phyloP scores from a whole-genome alignment of 1,139 yeast species.

The Taphrina sp. region DNA sequence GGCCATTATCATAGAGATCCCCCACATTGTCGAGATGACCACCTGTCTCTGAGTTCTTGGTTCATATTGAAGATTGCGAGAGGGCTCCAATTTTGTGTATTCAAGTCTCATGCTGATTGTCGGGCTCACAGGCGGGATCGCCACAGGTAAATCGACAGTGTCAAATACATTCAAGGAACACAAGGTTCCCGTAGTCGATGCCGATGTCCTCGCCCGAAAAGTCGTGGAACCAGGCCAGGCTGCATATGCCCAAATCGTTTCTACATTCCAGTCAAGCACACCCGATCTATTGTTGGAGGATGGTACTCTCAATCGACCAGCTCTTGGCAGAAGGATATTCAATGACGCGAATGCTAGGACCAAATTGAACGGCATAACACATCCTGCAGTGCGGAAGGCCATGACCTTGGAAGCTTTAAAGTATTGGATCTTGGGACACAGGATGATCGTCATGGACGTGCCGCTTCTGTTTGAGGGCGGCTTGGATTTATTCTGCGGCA shows the following conservation, averaged over 20 bases:
- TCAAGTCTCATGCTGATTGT: slow-evolving; percentile 91
- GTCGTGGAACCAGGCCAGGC: slow-evolving; percentile 76
- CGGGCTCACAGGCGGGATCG: slow-evolving; percentile 95
- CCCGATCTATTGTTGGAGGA: slow-evolving; percentile 53
- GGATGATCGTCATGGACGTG: slow-evolving; percentile 69
- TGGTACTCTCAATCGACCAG: slow-evolving; percentile 56
- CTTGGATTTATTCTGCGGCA: slow-evolving; percentile 69
- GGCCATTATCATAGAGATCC: no score
- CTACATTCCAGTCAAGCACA: slow-evolving; percentile 56
- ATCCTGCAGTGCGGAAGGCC: slow-evolving; percentile 78
- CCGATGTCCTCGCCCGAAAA: slow-evolving; percentile 81
- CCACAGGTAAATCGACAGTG: slow-evolving; percentile 92
- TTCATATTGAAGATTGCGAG: no score
- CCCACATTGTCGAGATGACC: no score
- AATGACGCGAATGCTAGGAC: slow-evolving; percentile 56
- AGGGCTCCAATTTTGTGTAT: no score
- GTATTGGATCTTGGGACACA: slow-evolving; percentile 54
- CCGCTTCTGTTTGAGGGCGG: slow-evolving; percentile 84
- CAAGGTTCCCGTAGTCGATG: slow-evolving; percentile 71
- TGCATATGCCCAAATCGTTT: slow-evolving; percentile 66
- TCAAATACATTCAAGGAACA: slow-evolving; percentile 57
- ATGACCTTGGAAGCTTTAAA: slow-evolving; percentile 58
- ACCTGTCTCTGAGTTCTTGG: no score
- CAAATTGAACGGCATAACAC: slow-evolving; percentile 71
- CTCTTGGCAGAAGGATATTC: slow-evolving; percentile 76